A percentile compares a stretch with the other conserved stretches of the same genome.
phyloP scores from a whole-genome alignment of 331 rosid genomes.

The Saraca asoca region DNA sequence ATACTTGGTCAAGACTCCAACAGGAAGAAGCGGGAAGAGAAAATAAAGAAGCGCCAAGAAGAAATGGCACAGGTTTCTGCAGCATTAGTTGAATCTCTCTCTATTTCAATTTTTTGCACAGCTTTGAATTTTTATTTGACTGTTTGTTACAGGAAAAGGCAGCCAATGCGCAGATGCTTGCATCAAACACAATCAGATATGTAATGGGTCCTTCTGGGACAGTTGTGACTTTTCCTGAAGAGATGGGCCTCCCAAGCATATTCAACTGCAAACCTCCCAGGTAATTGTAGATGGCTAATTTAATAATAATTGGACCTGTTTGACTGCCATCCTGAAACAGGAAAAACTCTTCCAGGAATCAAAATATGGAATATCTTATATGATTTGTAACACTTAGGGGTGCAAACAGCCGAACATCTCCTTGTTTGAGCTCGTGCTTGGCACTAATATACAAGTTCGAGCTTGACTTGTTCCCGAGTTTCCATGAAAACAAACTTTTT shows the following conservation, averaged over 20 bases:
- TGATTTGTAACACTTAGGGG: no score
- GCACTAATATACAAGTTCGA: no score
- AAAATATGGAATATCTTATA: background rate
- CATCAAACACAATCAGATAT: slow-evolving; percentile 70
- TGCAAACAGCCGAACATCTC: no score
- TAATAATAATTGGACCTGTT: slow-evolving; percentile 19
- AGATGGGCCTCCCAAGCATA: slow-evolving; percentile 80
- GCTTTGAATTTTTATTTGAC: slow-evolving; percentile 23
- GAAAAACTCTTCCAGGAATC: slow-evolving; percentile 6
- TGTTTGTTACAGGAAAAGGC: slow-evolving; percentile 70
- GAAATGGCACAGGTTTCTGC: slow-evolving; percentile 79
- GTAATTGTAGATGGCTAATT: slow-evolving; percentile 42
- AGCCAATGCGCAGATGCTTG: slow-evolving; percentile 60
- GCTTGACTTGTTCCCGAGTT: no score
- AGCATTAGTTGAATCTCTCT: slow-evolving; percentile 19
- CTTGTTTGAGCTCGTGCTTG: no score
- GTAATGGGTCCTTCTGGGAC: slow-evolving; percentile 76
- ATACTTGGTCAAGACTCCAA: slow-evolving; percentile 96
- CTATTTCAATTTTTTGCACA: slow-evolving; percentile 21
- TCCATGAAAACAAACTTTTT: no score
- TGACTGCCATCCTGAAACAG: slow-evolving; percentile 5
- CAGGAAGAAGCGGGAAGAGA: slow-evolving; percentile 86
- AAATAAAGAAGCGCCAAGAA: slow-evolving; percentile 85
- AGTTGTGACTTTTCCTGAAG: slow-evolving; percentile 66
- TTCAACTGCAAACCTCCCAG: slow-evolving; percentile 63